Conservation (phyloP, 2,329 filamentous ascomycete species). For the Cytospora mali region DNA sequence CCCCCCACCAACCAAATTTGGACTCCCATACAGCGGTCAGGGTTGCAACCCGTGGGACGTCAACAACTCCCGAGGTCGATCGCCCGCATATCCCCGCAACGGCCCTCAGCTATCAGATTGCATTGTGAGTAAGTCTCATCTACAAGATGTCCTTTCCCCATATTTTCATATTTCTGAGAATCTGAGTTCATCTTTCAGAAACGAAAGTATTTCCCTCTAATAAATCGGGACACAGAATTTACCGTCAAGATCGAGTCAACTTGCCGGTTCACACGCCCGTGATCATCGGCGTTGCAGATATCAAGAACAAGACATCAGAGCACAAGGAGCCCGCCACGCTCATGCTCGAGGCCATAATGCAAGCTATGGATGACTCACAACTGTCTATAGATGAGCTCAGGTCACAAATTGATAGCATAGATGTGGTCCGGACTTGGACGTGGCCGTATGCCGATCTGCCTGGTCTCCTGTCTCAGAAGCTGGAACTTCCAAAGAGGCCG, state of each 20-base stretch:
- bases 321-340: conserved; percentile 61
- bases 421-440: conserved; percentile 65
- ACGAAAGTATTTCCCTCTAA: neutral
- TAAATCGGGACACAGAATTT: neutral
- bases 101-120: neutral
- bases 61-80: too few relatives aligned
- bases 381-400: conserved; percentile 41
- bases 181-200: neutral
- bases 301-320: conserved; percentile 60
- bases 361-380: conserved; percentile 54
- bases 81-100: neutral
- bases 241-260: neutral
- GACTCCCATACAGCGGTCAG: too few relatives aligned
- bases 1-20: too few relatives aligned
- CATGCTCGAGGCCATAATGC: conserved; percentile 58
- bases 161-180: neutral
- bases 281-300: conserved; percentile 64
- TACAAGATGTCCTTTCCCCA: neutral
- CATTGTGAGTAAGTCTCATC: too few relatives aligned
- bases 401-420: conserved; percentile 57
- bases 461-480: conserved; percentile 50
- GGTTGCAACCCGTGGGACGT: too few relatives aligned
- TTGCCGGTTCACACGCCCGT: conserved; percentile 45
- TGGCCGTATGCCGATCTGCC: conserved; percentile 66
- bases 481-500: conserved; percentile 46